phyloP scores from a whole-genome alignment of 108 stramenopile species.

The Cyclotella sp. region DNA sequence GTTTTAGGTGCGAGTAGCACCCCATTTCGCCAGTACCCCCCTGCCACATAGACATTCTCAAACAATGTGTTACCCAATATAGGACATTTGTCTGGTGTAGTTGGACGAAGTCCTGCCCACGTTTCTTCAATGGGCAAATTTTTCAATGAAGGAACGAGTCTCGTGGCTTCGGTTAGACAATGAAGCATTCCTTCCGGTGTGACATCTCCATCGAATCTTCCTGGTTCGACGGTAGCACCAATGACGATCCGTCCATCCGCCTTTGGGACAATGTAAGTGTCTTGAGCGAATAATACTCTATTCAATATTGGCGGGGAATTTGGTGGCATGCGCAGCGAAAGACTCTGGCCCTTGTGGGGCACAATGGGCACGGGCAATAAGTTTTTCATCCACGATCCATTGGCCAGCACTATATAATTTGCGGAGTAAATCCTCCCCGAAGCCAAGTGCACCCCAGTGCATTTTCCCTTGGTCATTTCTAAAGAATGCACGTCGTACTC shows the following conservation, averaged over 20 bases:
- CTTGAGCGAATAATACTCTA: conserved; percentile 89
- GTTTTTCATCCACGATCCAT: conserved; percentile 94
- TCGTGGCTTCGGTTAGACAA: conserved; percentile 65
- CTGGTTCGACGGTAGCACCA: conserved; percentile 93
- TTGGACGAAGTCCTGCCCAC: conserved; percentile 94
- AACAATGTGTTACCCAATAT: conserved; percentile 85
- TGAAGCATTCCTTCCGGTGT: conserved; percentile 87
- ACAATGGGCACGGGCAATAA: conserved; percentile 90
- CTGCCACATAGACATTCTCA: conserved; percentile 87
- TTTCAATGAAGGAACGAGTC: conserved; percentile 81
- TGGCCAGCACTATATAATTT: conserved; percentile 77
- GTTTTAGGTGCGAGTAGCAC: conserved; percentile 93
- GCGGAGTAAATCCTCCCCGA: conserved; percentile 64
- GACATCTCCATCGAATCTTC: conserved; percentile 73
- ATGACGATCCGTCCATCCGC: conserved; percentile 90
- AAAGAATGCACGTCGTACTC: conserved; percentile 70
- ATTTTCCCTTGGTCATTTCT: conserved; percentile 46
- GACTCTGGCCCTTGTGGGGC: conserved; percentile 93
- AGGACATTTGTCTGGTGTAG: conserved; percentile 92
- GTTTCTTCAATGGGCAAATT: conserved; percentile 88
- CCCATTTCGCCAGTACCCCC: conserved; percentile 96
- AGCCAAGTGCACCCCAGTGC: conserved; percentile 61
- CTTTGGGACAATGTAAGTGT: conserved; percentile 96
- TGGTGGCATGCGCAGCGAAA: conserved; percentile 79
- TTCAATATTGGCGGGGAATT: conserved; percentile 64